Conservation (phyloP, 352 stramenopile species). For the Albugo candida region DNA sequence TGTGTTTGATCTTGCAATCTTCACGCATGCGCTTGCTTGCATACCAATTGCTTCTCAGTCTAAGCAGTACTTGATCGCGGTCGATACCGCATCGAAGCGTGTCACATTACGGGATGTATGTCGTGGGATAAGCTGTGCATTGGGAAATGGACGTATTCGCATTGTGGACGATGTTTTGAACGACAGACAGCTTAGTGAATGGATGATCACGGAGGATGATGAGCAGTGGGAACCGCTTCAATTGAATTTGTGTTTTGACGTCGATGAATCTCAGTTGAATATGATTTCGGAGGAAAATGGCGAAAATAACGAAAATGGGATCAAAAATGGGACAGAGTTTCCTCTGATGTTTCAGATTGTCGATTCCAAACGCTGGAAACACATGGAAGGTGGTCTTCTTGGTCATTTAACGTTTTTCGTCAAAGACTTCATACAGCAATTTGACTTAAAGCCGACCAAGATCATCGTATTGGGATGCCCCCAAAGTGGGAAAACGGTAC, state of each 20-base stretch:
- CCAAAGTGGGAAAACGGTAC: slow-evolving; percentile 35
- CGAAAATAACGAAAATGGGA: slow-evolving; percentile 7
- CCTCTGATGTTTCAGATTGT: not conserved
- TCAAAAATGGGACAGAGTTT: slow-evolving; percentile 1
- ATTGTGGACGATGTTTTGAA: slow-evolving; percentile 34
- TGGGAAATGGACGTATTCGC: slow-evolving; percentile 26
- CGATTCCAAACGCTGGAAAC: slow-evolving; percentile 17
- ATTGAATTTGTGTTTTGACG: slow-evolving; percentile 51
- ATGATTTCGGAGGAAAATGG: not conserved
- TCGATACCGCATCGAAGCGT: slow-evolving; percentile 27
- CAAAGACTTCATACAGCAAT: slow-evolving; percentile 43
- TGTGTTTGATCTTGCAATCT: slow-evolving; percentile 53
- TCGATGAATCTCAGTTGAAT: not conserved
- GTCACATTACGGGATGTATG: slow-evolving; percentile 47
- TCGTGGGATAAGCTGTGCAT: slow-evolving; percentile 28
- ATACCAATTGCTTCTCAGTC: slow-evolving; percentile 9
- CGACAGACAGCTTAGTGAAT: slow-evolving; percentile 19
- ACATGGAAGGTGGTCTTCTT: slow-evolving; percentile 33
- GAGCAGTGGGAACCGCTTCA: slow-evolving; percentile 32
- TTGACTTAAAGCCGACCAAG: slow-evolving; percentile 56
- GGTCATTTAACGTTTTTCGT: slow-evolving; percentile 45
- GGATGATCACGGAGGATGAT: slow-evolving; percentile 12
- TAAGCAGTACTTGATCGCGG: slow-evolving; percentile 46
- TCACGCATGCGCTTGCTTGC: slow-evolving; percentile 15
- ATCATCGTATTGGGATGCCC: slow-evolving; percentile 49